A percentile compares a stretch with the other conserved stretches of the same genome.
phyloP scores from a whole-genome alignment of 345 rosid genomes.

The Hibiscus syriacus region DNA sequence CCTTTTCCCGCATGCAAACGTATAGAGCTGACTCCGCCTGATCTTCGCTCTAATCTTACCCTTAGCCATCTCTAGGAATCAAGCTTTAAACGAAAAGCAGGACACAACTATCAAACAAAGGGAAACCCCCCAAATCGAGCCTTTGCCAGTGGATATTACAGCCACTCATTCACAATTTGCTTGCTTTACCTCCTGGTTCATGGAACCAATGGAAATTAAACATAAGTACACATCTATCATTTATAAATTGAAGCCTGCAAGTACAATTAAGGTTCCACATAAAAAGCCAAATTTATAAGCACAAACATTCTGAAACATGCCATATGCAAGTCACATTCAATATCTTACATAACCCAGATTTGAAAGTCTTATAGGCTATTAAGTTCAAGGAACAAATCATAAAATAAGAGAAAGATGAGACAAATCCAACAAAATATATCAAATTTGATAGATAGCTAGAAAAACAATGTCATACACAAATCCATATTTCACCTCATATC shows the following conservation, averaged over 20 bases:
- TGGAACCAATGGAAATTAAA: constrained; percentile 4
- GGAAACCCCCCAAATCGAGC: constrained; percentile 10
- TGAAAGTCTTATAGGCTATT: not conserved
- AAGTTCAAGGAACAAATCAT: not conserved
- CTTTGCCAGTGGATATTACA: constrained; percentile 7
- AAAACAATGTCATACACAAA: constrained; percentile 4
- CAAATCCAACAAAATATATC: too few species aligned
- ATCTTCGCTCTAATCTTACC: constrained; percentile 81
- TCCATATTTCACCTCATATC: constrained; percentile 4
- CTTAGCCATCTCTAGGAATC: constrained; percentile 49
- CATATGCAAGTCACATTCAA: constrained; percentile 10
- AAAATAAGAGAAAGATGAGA: not conserved
- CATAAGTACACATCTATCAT: constrained; percentile 3
- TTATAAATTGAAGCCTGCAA: constrained; percentile 5
- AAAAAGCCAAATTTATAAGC: not conserved
- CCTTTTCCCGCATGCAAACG: constrained; percentile 63
- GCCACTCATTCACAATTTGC: constrained; percentile 11
- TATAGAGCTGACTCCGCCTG: constrained; percentile 67
- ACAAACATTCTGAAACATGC: constrained; percentile 4
- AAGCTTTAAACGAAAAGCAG: constrained; percentile 4
- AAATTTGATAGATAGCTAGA: too few species aligned
- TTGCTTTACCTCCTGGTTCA: constrained; percentile 25
- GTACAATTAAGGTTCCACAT: not conserved
- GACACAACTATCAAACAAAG: constrained; percentile 15
- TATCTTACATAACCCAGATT: constrained; percentile 3